Base-by-base conservation (phyloP, 345 rosid genomes). In the Orychophragmus violaceus region DNA sequence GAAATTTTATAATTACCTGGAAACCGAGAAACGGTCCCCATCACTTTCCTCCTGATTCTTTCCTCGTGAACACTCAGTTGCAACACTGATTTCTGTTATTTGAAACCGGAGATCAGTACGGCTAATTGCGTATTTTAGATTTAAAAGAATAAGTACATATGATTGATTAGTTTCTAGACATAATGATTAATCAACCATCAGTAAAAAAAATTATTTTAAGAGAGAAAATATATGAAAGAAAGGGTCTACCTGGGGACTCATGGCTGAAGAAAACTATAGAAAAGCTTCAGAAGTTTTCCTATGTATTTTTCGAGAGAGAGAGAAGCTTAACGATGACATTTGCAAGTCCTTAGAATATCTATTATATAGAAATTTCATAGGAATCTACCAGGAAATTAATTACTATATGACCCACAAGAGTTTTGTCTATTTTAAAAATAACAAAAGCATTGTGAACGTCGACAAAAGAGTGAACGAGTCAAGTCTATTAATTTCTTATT, bases 51-150 rank as follows among this genome's bases (percentile, higher is more conserved):
- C 74, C 70, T 88, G 54, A 12, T 64, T 66, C 72, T 84, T 3
- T 76, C 76, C 14, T 77, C 84, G 25, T 59, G 71, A 1, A 78
- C 1, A 0, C 64, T 76, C 72, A 88, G 21, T 79, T 80, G 81
- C 71, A 88, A 41, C 30, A 84, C 83, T 3, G 81, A 64, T 81
- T 84, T 85, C 89, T 88, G 89, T 21, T 23, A 35, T 22, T 46
- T 33, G 0, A 3, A 64, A 52, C 5, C n/a, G 3, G 3, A 25
- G 21, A 39, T 51, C 3, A 46, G 28, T 45, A 45, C 29, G 4
- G 11, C 13, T 52, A 49, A 14, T 49, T 62, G 30, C 11, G 11
- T 5, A 33, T 30, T 7, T 35, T 14, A 13, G n/a, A 28, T 44
- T 7, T 9, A 2, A 28, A 19, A 51, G 17, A 18, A 24, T 16